A percentile compares a stretch with the other conserved stretches of the same genome.
phyloP scores from a whole-genome alignment of 1,284 basidiomycete species.

The Fistulinella cinereoalba region DNA sequence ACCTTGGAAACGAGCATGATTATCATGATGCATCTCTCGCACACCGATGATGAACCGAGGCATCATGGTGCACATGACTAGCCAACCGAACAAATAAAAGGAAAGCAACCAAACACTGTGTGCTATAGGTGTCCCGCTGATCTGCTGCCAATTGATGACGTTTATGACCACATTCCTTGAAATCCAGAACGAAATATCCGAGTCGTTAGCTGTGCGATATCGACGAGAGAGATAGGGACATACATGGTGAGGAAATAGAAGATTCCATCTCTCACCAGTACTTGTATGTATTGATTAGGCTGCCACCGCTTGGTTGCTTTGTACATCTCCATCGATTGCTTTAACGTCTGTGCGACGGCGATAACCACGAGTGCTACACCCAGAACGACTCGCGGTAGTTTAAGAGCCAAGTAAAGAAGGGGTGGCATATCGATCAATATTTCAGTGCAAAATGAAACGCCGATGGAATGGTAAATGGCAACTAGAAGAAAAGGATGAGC shows the following conservation, averaged over 20 bases:
- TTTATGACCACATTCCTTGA: background rate
- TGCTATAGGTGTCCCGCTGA: no score
- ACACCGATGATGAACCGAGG: constrained; percentile 15
- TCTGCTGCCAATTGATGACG: background rate
- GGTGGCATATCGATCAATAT: no score
- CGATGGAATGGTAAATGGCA: no score
- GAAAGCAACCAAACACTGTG: background rate
- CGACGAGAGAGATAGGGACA: background rate
- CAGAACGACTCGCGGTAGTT: background rate
- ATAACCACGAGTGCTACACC: constrained; percentile 11
- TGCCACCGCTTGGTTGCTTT: constrained; percentile 10
- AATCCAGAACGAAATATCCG: no score
- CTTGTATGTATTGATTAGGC: constrained; percentile 4
- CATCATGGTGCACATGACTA: constrained; percentile 5
- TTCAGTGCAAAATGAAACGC: no score
- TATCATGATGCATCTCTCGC: constrained; percentile 9
- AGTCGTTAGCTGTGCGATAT: background rate
- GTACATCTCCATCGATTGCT: constrained; percentile 11
- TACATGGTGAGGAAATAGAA: constrained; percentile 11
- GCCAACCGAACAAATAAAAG: background rate
- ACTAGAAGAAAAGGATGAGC: no score
- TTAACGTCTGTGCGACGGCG: constrained; percentile 2
- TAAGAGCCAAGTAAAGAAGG: background rate
- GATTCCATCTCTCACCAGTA: constrained; percentile 14
- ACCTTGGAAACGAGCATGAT: background rate